Evolutionary conservation across 2,329 filamentous ascomycete species (phyloP).

Genomic region (Neofusicoccum cordaticola): DNA sequence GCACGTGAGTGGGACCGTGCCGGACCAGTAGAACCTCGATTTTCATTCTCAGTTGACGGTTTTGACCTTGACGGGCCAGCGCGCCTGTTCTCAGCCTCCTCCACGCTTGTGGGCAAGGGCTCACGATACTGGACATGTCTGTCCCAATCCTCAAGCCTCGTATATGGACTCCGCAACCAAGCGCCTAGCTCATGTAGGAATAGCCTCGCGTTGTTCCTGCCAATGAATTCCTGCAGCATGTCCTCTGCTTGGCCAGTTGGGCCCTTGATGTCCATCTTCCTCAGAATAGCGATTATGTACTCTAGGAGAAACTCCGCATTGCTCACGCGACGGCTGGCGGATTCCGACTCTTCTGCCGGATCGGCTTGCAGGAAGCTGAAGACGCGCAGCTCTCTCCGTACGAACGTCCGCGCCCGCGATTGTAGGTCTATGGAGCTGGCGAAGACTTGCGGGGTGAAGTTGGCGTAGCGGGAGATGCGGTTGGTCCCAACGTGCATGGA

Average conservation of each 20-base stretch:
- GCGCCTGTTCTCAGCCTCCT: background rate
- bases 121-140: slow-evolving; percentile 67
- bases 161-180: slow-evolving; percentile 80
- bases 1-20: background rate
- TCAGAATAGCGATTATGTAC: slow-evolving; percentile 80
- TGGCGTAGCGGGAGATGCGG: slow-evolving; percentile 69
- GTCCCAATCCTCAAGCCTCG: slow-evolving; percentile 74
- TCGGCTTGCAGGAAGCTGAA: slow-evolving; percentile 64
- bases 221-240: slow-evolving; percentile 74
- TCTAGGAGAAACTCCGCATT: slow-evolving; percentile 84
- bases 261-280: slow-evolving; percentile 76
- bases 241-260: slow-evolving; percentile 76
- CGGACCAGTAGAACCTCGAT: background rate
- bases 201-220: slow-evolving; percentile 66
- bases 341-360: slow-evolving; percentile 22
- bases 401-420: slow-evolving; percentile 74
- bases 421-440: slow-evolving; percentile 63
- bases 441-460: slow-evolving; percentile 68
- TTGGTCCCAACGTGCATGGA: slow-evolving; percentile 83
- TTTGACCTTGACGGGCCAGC: background rate
- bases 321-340: slow-evolving; percentile 51
- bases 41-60: background rate
- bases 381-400: slow-evolving; percentile 78
- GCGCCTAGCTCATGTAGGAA: slow-evolving; percentile 82
- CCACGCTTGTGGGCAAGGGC: slow-evolving; percentile 17